Evolutionary conservation across 1,139 yeast genomes (phyloP), one percentile per base, ranked within the genome.

Genomic region (Hemisphaericaspora subhashii): DNA sequence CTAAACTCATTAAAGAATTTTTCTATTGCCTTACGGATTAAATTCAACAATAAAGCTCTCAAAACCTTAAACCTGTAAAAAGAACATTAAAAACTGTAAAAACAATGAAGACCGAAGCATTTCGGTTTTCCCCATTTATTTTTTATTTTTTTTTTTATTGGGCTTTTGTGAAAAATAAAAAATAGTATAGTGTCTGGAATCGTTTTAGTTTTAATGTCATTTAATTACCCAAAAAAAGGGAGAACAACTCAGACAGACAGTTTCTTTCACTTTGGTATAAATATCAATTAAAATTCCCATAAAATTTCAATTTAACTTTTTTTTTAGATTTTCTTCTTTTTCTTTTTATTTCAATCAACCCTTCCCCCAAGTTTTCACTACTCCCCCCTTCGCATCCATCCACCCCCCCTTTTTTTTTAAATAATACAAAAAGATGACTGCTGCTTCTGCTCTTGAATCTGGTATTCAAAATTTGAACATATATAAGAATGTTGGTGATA

Each of bases 401-500:
- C 23, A 24, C 4, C 12, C 22, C 8, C 22, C 5, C 22, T 20
- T 8, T 6, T 8, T 20, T 20, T 6, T 5, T 20, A 5, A 20
- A 6, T 20, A 20, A 8, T 20, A 22, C 11, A 8, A 5, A n/a
- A 25, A 25, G 28, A 25, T 31, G 14, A 33, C 18, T 21, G 25
- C 18, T 33, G 36, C 31, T 33, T 17, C 36, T 26, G 15, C 31
- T 20, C 18, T 45, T 37, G 49, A 47, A 33, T 35, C 42, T 33
- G 48, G 43, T 11, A 40, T 47, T 22, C 33, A 43, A 12, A 30
- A 38, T 31, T 45, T 47, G 33, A 35, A 41, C 25, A 36, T 46
- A 5, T 37, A 46, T 22, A 43, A 39, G 35, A 37, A 37, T 4
- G 31, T 30, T 10, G 65, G 72, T 35, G 63, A 65, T 43, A 48